Conservation (phyloP, 106 monocot genomes). For the Dactylorhiza incarnata region DNA sequence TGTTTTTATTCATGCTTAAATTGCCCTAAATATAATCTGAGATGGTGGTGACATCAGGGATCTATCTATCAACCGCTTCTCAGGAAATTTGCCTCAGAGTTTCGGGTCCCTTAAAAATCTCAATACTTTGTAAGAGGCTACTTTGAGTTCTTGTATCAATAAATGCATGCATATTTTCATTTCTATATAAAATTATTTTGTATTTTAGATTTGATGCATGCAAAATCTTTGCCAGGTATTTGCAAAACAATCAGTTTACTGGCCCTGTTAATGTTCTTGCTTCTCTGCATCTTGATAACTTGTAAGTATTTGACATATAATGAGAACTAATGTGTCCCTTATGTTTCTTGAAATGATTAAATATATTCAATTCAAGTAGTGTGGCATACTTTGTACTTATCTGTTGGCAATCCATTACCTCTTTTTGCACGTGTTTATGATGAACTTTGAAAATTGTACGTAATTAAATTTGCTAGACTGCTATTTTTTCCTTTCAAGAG, state of each 20-base stretch:
- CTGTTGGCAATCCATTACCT: not conserved
- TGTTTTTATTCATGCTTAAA: not conserved
- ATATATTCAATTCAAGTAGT: not conserved
- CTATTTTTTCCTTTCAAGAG: not conserved
- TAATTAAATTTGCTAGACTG: not conserved
- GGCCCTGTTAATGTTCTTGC: conserved; percentile 72
- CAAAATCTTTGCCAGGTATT: conserved; percentile 31
- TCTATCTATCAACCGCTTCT: conserved; percentile 79
- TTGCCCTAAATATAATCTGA: conserved; percentile 11
- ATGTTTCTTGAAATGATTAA: not conserved
- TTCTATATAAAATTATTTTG: not conserved
- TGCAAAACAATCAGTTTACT: conserved; percentile 90
- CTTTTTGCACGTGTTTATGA: not conserved
- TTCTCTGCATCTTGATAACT: conserved; percentile 56
- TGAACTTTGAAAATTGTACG: not conserved
- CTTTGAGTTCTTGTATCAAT: conserved; percentile 2
- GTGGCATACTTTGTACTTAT: not conserved
- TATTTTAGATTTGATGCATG: not conserved
- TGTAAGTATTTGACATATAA: conserved; percentile 46
- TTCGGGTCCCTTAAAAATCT: conserved; percentile 59
- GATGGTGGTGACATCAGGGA: conserved; percentile 57
- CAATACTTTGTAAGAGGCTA: conserved; percentile 60
- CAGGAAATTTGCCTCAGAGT: conserved; percentile 78
- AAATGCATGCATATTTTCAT: not conserved
- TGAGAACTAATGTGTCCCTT: not conserved